Base-by-base conservation (phyloP, 148 eudicot species). In the Spergularia marina region DNA sequence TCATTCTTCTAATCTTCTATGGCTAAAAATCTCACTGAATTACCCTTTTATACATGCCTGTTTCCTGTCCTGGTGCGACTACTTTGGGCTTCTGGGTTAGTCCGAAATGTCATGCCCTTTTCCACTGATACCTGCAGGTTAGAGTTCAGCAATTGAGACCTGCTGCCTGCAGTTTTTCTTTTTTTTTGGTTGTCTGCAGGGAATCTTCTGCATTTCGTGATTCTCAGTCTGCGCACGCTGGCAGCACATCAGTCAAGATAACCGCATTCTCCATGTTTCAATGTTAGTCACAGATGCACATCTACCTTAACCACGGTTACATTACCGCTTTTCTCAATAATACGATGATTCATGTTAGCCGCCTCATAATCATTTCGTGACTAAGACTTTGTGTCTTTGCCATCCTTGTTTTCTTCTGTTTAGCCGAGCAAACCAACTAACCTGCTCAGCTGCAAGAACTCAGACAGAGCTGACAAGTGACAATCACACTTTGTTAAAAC, bases 371-470 rank as follows among this genome's bases (percentile, higher is more conserved):
- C 49, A 44, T 44, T 44, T 44, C 10, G 10, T 6, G 8, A 30
- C 10, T 44, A 9, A 44, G 49, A 44, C 49, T 6, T 44, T 44
- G 49, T 44, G 3, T 6, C 7, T 9, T 44, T 44, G 62, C 5
- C 18, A 18, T n/a, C 18, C 8, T 62, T 62, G 66, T 13, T 30
- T 30, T 12, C 14, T 62, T 62, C 41, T 62, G 34, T 12, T 39
- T 39, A 23, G 6, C 17, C 66, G 34, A 66, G 52, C 30, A 41
- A 53, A 66, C 53, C 12, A 21, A 44, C 53, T 53, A 41, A 66
- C 70, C 70, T 66, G 14, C 14, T 44, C 15, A 18, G 70, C 70
- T 55, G 8, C 53, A 25, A 56, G 34, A 67, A 51, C 41, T 70
- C 54, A 64, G 68, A n/a, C 34, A 3, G 4, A 23, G 23, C 66